These are phyloP conservation scores for Pseudogymnoascus sp. DNA, from an alignment of 2,329 filamentous ascomycete species.

Conservation along the genomic window DNA sequence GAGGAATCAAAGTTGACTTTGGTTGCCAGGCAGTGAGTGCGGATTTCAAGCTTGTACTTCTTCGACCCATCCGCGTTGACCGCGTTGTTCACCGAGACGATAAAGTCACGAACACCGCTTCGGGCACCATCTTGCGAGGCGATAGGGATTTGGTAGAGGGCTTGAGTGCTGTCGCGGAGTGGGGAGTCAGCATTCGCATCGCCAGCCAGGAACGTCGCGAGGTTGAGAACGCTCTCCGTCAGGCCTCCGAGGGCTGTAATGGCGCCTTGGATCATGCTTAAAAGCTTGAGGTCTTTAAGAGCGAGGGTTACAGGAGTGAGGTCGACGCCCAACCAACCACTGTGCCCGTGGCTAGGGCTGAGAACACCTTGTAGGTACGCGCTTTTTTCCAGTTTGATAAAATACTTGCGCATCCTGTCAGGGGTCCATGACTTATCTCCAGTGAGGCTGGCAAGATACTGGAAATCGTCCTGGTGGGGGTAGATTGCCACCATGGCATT, in stretches of 20 bases:
- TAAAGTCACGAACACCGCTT: constrained; percentile 18
- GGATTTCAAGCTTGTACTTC: constrained; percentile 19
- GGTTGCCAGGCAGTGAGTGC: constrained; percentile 28
- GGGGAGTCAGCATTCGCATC: constrained; percentile 21
- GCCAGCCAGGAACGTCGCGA: constrained; percentile 13
- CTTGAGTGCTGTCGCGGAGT: constrained; percentile 17
- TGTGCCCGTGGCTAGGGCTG: constrained; percentile 19
- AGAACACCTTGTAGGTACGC: constrained; percentile 10
- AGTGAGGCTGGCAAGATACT: constrained; percentile 17
- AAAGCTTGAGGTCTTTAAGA: constrained; percentile 11
- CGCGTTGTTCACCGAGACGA: constrained; percentile 20
- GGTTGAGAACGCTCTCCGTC: constrained; percentile 6
- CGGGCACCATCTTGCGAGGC: constrained; percentile 16
- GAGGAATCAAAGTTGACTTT: constrained; percentile 31
- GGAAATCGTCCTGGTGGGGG: constrained; percentile 20
- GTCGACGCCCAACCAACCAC: constrained; percentile 24
- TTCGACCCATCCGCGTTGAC: constrained; percentile 13
- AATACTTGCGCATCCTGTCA: constrained; percentile 19
- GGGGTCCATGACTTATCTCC: constrained; percentile 21
- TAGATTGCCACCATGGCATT: constrained; percentile 20
- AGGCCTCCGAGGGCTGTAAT: constrained; percentile 8
- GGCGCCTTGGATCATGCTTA: constrained; percentile 14
- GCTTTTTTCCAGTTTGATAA: constrained; percentile 13
- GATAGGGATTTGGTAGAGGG: constrained; percentile 22
- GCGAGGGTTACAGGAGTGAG: constrained; percentile 11